Evolutionary conservation across 805 yeast species (phyloP).

Genomic region (Yarrowia deformans): DNA sequence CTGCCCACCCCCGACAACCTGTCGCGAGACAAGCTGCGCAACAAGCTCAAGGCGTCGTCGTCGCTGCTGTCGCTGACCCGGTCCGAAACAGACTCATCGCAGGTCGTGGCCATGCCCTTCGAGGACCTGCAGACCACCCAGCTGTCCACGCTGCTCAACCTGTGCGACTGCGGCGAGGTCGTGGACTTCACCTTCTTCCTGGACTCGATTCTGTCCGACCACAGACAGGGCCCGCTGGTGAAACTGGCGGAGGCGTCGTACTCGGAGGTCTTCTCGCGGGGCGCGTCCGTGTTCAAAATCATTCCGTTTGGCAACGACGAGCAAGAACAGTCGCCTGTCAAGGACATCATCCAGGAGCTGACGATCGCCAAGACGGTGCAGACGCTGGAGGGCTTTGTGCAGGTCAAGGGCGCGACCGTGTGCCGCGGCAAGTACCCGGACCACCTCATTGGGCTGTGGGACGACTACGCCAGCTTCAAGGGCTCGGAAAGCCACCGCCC

Average conservation of each 20-base stretch:
- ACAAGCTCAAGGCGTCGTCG: slow-evolving; percentile 60
- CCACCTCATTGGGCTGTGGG: slow-evolving; percentile 56
- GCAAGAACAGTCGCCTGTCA: slow-evolving; percentile 54
- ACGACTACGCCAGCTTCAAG: slow-evolving; percentile 49
- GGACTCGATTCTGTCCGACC: slow-evolving; percentile 40
- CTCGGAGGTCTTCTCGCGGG: slow-evolving; percentile 55
- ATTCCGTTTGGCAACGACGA: slow-evolving; percentile 60
- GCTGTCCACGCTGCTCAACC: slow-evolving; percentile 49
- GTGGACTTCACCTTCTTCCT: slow-evolving; percentile 51
- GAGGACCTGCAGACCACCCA: slow-evolving; percentile 51
- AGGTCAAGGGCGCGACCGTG: slow-evolving; percentile 55
- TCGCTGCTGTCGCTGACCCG: slow-evolving; percentile 55
- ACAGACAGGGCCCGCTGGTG: slow-evolving; percentile 46
- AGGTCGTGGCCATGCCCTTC: slow-evolving; percentile 50
- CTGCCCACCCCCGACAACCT: slow-evolving; percentile 65
- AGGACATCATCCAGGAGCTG: slow-evolving; percentile 58
- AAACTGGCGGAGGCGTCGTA: slow-evolving; percentile 59
- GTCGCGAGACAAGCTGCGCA: slow-evolving; percentile 62
- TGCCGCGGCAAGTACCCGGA: slow-evolving; percentile 58
- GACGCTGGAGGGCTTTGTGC: slow-evolving; percentile 56
- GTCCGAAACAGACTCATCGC: slow-evolving; percentile 42
- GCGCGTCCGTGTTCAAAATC: slow-evolving; percentile 56
- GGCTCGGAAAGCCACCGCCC: slow-evolving; percentile 54
- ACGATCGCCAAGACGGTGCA: slow-evolving; percentile 55
- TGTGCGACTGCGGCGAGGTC: slow-evolving; percentile 51